Evolutionary conservation across 257 asterid genomes (phyloP).

Genomic region (Solanum ossicruentum): DNA sequence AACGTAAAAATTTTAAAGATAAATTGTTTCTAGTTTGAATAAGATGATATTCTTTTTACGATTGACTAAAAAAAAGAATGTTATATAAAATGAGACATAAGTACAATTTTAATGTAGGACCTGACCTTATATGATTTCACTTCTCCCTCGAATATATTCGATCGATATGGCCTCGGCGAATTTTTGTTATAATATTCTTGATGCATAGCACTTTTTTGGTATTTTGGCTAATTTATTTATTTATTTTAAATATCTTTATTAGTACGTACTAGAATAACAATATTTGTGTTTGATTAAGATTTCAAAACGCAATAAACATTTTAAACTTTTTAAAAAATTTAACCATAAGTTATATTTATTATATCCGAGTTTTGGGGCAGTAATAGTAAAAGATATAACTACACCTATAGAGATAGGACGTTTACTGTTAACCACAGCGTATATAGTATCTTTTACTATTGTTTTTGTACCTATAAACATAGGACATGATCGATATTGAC

Average conservation of each 20-base stretch:
- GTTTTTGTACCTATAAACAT: not conserved
- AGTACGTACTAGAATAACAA: not conserved
- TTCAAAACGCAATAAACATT: not conserved
- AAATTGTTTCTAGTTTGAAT: too few species aligned
- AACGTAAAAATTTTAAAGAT: too few species aligned
- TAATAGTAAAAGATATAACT: not conserved
- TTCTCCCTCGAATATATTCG: not conserved
- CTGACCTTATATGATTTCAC: not conserved
- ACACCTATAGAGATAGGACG: too few species aligned
- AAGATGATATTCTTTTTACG: too few species aligned
- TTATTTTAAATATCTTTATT: not conserved
- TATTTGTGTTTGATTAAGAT: not conserved
- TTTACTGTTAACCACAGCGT: too few species aligned
- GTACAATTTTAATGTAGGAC: too few species aligned
- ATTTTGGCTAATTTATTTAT: not conserved
- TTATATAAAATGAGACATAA: too few species aligned
- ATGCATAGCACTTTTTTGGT: not conserved
- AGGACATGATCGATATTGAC: not conserved
- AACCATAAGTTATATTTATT: not conserved
- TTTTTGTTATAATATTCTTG: not conserved
- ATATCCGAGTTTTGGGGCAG: not conserved
- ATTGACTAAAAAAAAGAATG: too few species aligned
- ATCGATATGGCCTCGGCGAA: rapidly evolving
- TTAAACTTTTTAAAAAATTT: not conserved
- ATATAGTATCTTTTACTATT: not conserved